These are phyloP conservation scores for Lasiosphaeris hirsuta DNA, from an alignment of 495 filamentous ascomycete species.

Conservation along the genomic window DNA sequence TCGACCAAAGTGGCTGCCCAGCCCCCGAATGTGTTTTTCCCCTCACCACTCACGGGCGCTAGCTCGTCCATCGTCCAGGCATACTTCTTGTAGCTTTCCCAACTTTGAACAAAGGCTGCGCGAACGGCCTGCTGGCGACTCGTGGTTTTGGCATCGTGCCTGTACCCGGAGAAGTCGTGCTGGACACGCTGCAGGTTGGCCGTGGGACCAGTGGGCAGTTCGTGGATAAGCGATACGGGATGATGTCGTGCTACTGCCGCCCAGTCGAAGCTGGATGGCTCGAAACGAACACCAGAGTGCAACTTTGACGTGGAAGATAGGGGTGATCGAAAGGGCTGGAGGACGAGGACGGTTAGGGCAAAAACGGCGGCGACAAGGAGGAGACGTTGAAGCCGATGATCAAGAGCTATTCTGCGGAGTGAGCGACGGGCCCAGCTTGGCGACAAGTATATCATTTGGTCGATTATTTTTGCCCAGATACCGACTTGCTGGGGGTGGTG, in stretches of 20 bases:
- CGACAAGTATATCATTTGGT: neutral
- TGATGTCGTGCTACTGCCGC: conserved; percentile 54
- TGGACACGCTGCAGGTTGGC: conserved; percentile 66
- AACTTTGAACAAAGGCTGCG: conserved; percentile 64
- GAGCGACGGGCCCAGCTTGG: neutral
- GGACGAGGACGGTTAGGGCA: conserved; percentile 13
- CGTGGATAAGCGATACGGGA: conserved; percentile 57
- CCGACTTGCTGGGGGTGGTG: neutral
- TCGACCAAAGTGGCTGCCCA: conserved; percentile 89
- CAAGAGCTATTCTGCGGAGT: conserved; percentile 4
- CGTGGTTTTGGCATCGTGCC: conserved; percentile 48
- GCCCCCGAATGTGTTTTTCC: conserved; percentile 44
- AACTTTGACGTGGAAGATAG: neutral
- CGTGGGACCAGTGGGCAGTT: conserved; percentile 58
- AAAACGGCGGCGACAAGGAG: conserved; percentile 11
- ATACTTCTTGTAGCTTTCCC: conserved; percentile 70
- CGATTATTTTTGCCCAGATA: neutral
- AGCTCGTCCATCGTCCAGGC: conserved; percentile 81
- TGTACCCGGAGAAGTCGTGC: conserved; percentile 54
- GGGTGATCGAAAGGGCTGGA: conserved; percentile 4
- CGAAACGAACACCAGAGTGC: conserved; percentile 14
- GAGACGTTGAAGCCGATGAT: conserved; percentile 19
- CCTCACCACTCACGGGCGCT: conserved; percentile 39
- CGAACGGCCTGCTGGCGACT: conserved; percentile 55
- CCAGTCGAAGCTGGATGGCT: conserved; percentile 51